These are phyloP conservation scores for Aspergillus campestris DNA, from an alignment of 495 filamentous ascomycete genomes.

Conservation along the genomic window DNA sequence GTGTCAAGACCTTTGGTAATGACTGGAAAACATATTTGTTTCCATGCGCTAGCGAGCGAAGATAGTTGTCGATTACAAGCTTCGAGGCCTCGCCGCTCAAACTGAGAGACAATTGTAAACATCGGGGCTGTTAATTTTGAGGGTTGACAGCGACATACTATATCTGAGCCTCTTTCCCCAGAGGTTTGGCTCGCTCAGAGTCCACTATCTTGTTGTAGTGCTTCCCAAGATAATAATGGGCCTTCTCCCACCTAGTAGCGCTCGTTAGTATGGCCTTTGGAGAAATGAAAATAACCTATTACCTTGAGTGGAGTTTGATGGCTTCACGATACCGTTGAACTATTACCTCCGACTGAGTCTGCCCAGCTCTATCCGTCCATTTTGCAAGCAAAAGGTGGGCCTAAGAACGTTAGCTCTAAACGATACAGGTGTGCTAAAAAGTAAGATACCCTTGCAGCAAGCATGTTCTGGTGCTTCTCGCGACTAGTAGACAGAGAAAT, in stretches of 20 bases:
- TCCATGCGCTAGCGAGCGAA: conserved; percentile 76
- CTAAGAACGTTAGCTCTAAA: conserved; percentile 10
- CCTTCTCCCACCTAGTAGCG: conserved; percentile 74
- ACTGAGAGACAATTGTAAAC: conserved; percentile 14
- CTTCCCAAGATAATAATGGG: conserved; percentile 91
- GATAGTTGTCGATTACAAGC: conserved; percentile 86
- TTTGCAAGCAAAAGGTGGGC: conserved; percentile 87
- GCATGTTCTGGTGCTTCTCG: conserved; percentile 38
- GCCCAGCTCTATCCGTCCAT: conserved; percentile 88
- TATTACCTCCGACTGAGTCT: conserved; percentile 72
- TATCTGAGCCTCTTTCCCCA: conserved; percentile 50
- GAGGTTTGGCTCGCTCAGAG: conserved; percentile 69
- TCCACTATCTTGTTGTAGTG: conserved; percentile 97
- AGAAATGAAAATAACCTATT: background rate
- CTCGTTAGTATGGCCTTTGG: conserved; percentile 3
- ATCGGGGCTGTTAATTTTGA: background rate
- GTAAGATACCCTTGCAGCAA: conserved; percentile 33
- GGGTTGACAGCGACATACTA: conserved; percentile 29
- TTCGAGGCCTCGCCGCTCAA: conserved; percentile 73
- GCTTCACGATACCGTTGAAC: conserved; percentile 73
- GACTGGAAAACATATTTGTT: conserved; percentile 95
- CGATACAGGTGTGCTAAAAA: too few relatives aligned
- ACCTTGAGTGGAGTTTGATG: conserved; percentile 38
- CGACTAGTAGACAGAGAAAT: conserved; percentile 22
- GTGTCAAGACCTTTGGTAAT: conserved; percentile 76